phyloP scores from a whole-genome alignment of 192 early-diverging fungal species.

The Diversispora epigaea region DNA sequence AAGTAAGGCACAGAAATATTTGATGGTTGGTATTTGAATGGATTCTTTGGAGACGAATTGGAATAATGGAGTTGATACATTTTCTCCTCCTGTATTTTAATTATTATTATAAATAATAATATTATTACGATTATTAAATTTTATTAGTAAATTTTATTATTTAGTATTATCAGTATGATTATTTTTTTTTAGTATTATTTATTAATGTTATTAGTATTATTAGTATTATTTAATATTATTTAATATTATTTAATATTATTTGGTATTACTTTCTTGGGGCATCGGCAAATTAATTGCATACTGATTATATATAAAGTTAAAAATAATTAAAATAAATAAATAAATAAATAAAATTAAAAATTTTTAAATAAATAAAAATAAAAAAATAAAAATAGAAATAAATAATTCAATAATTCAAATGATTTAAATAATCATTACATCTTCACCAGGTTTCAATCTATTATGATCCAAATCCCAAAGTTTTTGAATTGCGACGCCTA shows the following conservation, averaged over 20 bases:
- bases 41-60: not conserved
- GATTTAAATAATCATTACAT: not conserved
- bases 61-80: not conserved
- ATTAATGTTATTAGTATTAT: too few species aligned
- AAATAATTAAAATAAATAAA: not conserved
- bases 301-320: not conserved
- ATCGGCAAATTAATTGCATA: constrained; percentile 15
- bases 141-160: not conserved
- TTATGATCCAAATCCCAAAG: constrained; percentile 27
- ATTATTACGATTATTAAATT: too few species aligned
- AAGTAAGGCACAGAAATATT: constrained; percentile 18
- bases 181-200: too few species aligned
- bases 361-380: not conserved
- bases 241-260: too few species aligned
- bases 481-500: not conserved
- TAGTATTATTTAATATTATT: too few species aligned
- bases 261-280: not conserved
- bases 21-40: constrained; percentile 17
- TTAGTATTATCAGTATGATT: not conserved
- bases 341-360: not conserved
- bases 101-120: not conserved
- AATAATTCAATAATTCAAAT: not conserved
- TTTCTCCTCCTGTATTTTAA: not conserved
- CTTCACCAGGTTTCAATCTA: constrained; percentile 15
- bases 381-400: not conserved